Percentiles rank a stretch among this genome's conserved stretches.
phyloP scores from a whole-genome alignment of 805 yeast genomes.

The Candida michaelii region DNA sequence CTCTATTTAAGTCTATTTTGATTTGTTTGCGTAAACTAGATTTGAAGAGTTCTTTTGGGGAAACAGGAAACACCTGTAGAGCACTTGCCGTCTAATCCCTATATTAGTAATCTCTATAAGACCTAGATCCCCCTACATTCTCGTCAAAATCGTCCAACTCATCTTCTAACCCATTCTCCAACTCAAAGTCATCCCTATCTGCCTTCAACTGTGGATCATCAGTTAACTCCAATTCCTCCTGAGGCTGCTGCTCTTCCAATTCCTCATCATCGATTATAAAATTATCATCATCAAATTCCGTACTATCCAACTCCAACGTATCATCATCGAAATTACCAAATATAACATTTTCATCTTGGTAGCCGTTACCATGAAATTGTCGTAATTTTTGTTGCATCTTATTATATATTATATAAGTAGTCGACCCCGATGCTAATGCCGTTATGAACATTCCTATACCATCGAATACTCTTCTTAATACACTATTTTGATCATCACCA shows the following conservation, averaged over 20 bases:
- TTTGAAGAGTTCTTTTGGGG: too few relatives aligned
- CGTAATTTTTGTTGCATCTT: constrained; percentile 45
- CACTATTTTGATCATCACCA: constrained; percentile 54
- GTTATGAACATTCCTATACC: constrained; percentile 61
- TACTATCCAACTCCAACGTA: constrained; percentile 34
- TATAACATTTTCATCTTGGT: constrained; percentile 30
- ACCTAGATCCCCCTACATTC: background rate
- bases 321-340: constrained; percentile 44
- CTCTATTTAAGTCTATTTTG: too few relatives aligned
- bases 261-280: constrained; percentile 41
- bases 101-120: constrained; percentile 2
- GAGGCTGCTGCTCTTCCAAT: constrained; percentile 12
- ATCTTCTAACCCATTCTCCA: background rate
- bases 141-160: background rate
- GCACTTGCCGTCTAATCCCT: background rate
- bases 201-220: background rate
- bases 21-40: too few relatives aligned
- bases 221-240: background rate
- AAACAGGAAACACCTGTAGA: too few relatives aligned
- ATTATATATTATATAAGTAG: constrained; percentile 67
- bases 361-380: constrained; percentile 20
- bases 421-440: constrained; percentile 48
- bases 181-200: background rate
- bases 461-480: constrained; percentile 58
- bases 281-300: constrained; percentile 41